A percentile compares a stretch with the other conserved stretches of the same genome.
These are phyloP conservation scores for Kuraishia piskuri DNA, from an alignment of 805 yeast species.

Conservation along the genomic window DNA sequence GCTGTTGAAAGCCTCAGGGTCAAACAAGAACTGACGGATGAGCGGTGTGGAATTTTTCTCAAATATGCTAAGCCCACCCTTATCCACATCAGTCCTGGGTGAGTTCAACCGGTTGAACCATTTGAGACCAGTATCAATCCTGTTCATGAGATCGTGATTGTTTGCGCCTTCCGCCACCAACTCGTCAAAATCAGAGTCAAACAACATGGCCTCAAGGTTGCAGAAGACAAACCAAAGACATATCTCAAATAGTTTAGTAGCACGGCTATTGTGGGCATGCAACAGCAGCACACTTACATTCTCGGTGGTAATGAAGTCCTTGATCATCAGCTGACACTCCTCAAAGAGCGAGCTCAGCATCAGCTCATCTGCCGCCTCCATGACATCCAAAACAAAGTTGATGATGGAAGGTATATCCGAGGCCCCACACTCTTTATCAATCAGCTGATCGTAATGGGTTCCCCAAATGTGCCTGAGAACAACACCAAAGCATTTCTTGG, in stretches of 20 bases:
- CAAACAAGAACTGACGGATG: slow-evolving; percentile 25
- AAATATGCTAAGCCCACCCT: slow-evolving; percentile 7
- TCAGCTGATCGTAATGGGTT: slow-evolving; percentile 28
- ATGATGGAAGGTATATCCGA: slow-evolving; percentile 32
- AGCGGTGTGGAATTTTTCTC: slow-evolving; percentile 19
- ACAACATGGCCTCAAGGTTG: slow-evolving; percentile 54
- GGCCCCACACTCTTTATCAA: slow-evolving; percentile 14
- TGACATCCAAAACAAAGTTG: slow-evolving; percentile 44
- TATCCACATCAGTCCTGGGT: slow-evolving; percentile 15
- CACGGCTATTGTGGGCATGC: slow-evolving; percentile 43
- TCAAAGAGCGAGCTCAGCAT: slow-evolving; percentile 50
- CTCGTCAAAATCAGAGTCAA: slow-evolving; percentile 30
- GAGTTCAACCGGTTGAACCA: slow-evolving; percentile 20
- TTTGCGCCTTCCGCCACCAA: slow-evolving; percentile 17
- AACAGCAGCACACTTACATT: slow-evolving; percentile 50
- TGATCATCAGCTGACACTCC: slow-evolving; percentile 50
- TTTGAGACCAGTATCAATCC: slow-evolving; percentile 24
- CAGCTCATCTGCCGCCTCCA: slow-evolving; percentile 57
- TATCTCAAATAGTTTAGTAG: slow-evolving; percentile 45
- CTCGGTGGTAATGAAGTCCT: slow-evolving; percentile 46
- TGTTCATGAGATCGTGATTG: slow-evolving; percentile 10
- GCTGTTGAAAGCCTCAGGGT: slow-evolving; percentile 28
- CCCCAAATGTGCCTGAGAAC: slow-evolving; percentile 56
- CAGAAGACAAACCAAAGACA: slow-evolving; percentile 63
- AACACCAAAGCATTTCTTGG: slow-evolving; percentile 32